Conservation (phyloP, 805 yeast species). For the Teunomyces gatunensis region DNA sequence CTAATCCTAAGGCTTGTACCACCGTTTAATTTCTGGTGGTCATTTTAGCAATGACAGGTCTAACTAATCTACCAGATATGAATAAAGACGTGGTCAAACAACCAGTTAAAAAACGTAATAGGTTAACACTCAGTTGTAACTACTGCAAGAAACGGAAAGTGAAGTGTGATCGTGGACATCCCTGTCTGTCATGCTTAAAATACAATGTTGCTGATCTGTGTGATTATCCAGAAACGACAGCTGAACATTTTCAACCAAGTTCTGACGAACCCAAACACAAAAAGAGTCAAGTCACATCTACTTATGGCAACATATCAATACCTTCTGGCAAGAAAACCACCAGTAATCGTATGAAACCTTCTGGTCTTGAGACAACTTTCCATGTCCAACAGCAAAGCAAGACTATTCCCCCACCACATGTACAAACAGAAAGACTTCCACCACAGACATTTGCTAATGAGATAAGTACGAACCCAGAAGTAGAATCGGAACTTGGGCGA, state of each 20-base stretch:
- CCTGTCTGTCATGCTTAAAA: slow-evolving; percentile 32
- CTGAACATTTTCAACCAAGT: background rate
- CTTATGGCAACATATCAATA: background rate
- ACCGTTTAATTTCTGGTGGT: background rate
- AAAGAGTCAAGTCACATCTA: background rate
- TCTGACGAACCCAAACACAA: background rate
- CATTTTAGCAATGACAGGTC: background rate
- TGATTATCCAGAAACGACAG: slow-evolving; percentile 19
- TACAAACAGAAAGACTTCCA: background rate
- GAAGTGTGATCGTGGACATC: slow-evolving; percentile 35
- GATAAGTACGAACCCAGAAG: background rate
- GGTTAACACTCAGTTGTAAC: slow-evolving; percentile 33
- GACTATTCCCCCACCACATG: background rate
- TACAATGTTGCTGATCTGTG: slow-evolving; percentile 23
- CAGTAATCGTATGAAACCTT: background rate
- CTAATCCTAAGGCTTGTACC: background rate
- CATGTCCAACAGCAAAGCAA: background rate
- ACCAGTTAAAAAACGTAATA: slow-evolving; percentile 18
- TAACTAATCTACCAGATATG: background rate
- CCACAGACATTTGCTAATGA: background rate
- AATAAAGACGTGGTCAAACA: background rate
- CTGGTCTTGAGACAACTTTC: slow-evolving; percentile 1
- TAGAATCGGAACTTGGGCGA: slow-evolving; percentile 23
- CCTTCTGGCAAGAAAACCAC: background rate
- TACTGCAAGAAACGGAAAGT: slow-evolving; percentile 36